Conservation (phyloP, 257 asterid species). For the Voacanga thouarsii region DNA sequence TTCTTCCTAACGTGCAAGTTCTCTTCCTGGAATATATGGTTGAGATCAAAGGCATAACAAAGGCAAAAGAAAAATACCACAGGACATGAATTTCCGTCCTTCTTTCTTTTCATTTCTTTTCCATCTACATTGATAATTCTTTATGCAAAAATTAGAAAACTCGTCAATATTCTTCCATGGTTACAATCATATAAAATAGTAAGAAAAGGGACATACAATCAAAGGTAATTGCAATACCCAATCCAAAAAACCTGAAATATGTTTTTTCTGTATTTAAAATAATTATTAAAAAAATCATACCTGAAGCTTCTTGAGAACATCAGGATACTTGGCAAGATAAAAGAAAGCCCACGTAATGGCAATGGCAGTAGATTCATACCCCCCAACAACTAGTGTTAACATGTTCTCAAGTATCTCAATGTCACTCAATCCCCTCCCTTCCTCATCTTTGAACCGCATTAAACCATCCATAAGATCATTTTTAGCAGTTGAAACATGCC, state of each 20-base stretch:
- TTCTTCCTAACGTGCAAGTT: not conserved
- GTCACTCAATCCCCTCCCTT: constrained; percentile 19
- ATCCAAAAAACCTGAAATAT: not conserved
- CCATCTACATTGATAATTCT: too few species aligned
- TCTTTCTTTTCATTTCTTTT: not conserved
- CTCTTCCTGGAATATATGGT: not conserved
- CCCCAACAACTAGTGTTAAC: constrained; percentile 35
- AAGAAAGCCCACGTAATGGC: constrained; percentile 11
- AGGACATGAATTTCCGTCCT: not conserved
- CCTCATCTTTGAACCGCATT: constrained; percentile 4
- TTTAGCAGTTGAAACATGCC: constrained; percentile 13
- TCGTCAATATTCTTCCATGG: not conserved
- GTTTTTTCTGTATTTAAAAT: not conserved
- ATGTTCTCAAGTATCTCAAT: constrained; percentile 50
- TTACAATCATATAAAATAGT: not conserved
- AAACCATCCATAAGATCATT: not conserved
- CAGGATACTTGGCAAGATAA: constrained; percentile 31
- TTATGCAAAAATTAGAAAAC: not conserved
- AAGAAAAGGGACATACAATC: not conserved
- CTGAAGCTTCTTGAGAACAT: constrained; percentile 40
- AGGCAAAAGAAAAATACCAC: not conserved
- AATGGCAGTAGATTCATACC: constrained; percentile 38
- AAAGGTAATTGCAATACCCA: not conserved
- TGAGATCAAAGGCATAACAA: not conserved
- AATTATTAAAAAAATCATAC: constrained; percentile 15